Base-by-base conservation (phyloP, 2,329 filamentous ascomycete species). In the Endocalyx cinctus region DNA sequence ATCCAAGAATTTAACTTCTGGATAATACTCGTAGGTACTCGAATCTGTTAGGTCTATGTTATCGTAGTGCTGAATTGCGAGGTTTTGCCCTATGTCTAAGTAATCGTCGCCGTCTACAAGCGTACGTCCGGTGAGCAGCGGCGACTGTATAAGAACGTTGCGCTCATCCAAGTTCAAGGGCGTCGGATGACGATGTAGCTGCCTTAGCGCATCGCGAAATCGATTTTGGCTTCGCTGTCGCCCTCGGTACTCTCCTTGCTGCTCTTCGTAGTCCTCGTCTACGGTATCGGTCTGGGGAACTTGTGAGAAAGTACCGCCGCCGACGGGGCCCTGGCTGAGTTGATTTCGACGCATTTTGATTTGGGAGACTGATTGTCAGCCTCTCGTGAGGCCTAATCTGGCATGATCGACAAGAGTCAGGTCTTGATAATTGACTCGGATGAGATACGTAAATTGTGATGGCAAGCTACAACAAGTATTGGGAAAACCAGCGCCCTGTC, bases 71-170 rank as follows among this genome's bases (percentile, higher is more conserved):
- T n/a, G n/a, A n/a, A n/a, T n/a, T n/a, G n/a, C n/a, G n/a, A n/a
- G n/a, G n/a, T n/a, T n/a, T n/a, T n/a, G n/a, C n/a, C n/a, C n/a
- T n/a, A n/a, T 23, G 22, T 42, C 38, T 12, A 48, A 25, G 35
- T 53, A 52, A 18, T 48, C 46, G 11, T 40, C 37, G 14, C 26
- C 36, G n/a, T 46, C 26, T 16, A 51, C 35, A 3, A 48, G 46
- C 20, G 29, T 37, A 10, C 53, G 17, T 43, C 45, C 4, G 50
- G 47, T 2, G 51, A 53, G 27, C 27, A 40, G 6, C 36, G 36
- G 11, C 35, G 19, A 25, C 37, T 43, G 12, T 10, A n/a, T n/a
- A n/a, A n/a, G n/a, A n/a, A n/a, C 34, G 12, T 34, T 25, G 10
- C 15, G 27, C 4, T 28, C 17, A 3, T 43, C 37, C 20, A n/a